Evolutionary conservation across 2,329 filamentous ascomycete species (phyloP).

Genomic region (Penicillium thymicola): DNA sequence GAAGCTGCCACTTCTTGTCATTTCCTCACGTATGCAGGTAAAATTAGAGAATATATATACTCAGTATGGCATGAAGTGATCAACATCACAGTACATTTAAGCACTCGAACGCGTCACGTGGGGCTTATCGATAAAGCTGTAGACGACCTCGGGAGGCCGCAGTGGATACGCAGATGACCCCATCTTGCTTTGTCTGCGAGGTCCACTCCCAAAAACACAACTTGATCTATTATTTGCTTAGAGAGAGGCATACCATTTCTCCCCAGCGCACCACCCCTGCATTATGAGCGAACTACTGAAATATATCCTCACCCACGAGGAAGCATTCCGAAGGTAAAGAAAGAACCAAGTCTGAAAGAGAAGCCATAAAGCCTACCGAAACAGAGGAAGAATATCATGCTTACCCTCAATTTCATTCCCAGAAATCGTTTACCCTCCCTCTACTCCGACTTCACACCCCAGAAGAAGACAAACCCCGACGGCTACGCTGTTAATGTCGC

Average conservation of each 20-base stretch:
- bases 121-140: slow-evolving; percentile 30
- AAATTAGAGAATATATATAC: too few species aligned
- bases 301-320: slow-evolving; percentile 61
- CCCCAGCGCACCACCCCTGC: not conserved
- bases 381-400: not conserved
- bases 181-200: not conserved
- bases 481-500: slow-evolving; percentile 76
- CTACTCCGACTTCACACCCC: slow-evolving; percentile 79
- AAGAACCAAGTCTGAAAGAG: slow-evolving; percentile 31
- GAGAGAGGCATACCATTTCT: not conserved
- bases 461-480: slow-evolving; percentile 75
- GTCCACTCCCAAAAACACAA: not conserved
- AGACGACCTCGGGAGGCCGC: not conserved
- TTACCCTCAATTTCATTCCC: not conserved
- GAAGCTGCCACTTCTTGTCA: too few species aligned
- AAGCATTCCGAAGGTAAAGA: slow-evolving; percentile 56
- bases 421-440: slow-evolving; percentile 78
- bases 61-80: too few species aligned
- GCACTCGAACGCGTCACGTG: slow-evolving; percentile 17
- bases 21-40: too few species aligned
- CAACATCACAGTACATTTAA: too few species aligned
- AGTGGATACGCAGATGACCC: not conserved
- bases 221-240: not conserved
- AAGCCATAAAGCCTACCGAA: not conserved
- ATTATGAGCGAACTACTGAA: slow-evolving; percentile 60